Evolutionary conservation across 257 asterid species (phyloP).

Genomic region (Nicotiana benthamiana): DNA sequence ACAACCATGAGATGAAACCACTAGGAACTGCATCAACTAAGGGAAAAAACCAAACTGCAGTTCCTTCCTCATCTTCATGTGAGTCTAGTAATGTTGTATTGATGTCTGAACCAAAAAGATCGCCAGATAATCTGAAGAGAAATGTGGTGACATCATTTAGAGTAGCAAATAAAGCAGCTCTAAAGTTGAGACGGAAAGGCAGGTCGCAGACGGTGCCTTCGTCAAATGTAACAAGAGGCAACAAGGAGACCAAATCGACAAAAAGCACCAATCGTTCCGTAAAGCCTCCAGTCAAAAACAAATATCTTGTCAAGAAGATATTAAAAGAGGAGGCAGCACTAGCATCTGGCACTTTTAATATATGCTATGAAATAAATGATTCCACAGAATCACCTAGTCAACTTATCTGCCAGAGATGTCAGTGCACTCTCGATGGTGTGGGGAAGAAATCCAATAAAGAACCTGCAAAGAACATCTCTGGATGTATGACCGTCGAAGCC

Average conservation of each 20-base stretch:
- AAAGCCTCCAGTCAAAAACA: constrained; percentile 56
- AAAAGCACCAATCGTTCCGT: constrained; percentile 35
- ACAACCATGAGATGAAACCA: constrained; percentile 18
- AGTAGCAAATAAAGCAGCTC: constrained; percentile 40
- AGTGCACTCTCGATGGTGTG: constrained; percentile 51
- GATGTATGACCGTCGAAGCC: constrained; percentile 13
- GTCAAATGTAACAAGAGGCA: constrained; percentile 36
- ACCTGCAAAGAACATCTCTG: constrained; percentile 9
- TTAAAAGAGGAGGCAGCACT: constrained; percentile 33
- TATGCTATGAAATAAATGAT: constrained; percentile 20
- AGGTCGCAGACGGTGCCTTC: constrained; percentile 36
- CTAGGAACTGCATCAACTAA: constrained; percentile 2
- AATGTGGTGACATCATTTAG: constrained; percentile 29
- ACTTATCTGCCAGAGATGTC: constrained; percentile 76
- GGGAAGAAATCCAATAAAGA: constrained; percentile 27
- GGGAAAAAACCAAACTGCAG: constrained; percentile 26
- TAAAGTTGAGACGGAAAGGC: constrained; percentile 50
- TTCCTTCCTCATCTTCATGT: constrained; percentile 18
- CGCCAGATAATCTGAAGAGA: constrained; percentile 22
- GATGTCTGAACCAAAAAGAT: constrained; percentile 27
- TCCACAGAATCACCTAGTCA: constrained; percentile 23
- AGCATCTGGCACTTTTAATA: constrained; percentile 16
- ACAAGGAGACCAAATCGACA: constrained; percentile 35
- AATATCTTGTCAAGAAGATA: constrained; percentile 47
- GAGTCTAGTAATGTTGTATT: constrained; percentile 15